Conservation (phyloP, 176 grass and related monocot genomes). For the Phoenix roebelenii region DNA sequence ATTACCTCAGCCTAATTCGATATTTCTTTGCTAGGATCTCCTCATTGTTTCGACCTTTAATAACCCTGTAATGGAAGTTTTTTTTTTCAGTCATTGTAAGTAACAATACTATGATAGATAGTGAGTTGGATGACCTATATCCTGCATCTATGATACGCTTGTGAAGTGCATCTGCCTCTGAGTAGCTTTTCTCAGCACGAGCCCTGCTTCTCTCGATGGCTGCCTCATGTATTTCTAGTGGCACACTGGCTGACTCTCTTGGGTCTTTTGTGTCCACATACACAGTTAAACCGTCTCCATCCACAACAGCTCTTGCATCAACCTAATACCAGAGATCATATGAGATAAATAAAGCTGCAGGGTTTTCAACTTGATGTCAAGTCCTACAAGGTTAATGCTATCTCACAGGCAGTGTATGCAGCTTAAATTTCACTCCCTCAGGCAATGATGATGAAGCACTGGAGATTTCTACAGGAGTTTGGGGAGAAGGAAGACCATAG, state of each 20-base stretch:
- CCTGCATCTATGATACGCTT: slow-evolving; percentile 20
- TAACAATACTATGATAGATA: too few relatives aligned
- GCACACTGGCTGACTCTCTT: slow-evolving; percentile 7
- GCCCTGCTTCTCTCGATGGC: slow-evolving; percentile 26
- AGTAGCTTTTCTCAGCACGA: slow-evolving; percentile 13
- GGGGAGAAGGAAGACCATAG: slow-evolving; percentile 21
- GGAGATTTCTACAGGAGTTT: not conserved
- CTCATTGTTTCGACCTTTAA: slow-evolving; percentile 12
- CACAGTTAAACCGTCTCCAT: slow-evolving; percentile 48
- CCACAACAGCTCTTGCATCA: slow-evolving; percentile 24
- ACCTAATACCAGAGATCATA: slow-evolving; percentile 20
- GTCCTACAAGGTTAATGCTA: not conserved
- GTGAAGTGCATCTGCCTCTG: slow-evolving; percentile 13
- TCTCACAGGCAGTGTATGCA: slow-evolving; percentile 36
- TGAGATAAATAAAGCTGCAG: not conserved
- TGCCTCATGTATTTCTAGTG: slow-evolving; percentile 25
- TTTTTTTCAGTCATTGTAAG: too few relatives aligned
- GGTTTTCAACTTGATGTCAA: not conserved
- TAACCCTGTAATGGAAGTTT: slow-evolving; percentile 18
- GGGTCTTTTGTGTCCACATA: slow-evolving; percentile 35
- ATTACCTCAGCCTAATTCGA: slow-evolving; percentile 59
- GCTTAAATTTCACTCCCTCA: slow-evolving; percentile 27
- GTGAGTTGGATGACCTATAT: slow-evolving; percentile 25
- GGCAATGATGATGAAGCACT: slow-evolving; percentile 3
- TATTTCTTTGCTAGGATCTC: slow-evolving; percentile 50